Base-by-base conservation (phyloP, 805 yeast species). In the Hanseniaspora nectarophila region DNA sequence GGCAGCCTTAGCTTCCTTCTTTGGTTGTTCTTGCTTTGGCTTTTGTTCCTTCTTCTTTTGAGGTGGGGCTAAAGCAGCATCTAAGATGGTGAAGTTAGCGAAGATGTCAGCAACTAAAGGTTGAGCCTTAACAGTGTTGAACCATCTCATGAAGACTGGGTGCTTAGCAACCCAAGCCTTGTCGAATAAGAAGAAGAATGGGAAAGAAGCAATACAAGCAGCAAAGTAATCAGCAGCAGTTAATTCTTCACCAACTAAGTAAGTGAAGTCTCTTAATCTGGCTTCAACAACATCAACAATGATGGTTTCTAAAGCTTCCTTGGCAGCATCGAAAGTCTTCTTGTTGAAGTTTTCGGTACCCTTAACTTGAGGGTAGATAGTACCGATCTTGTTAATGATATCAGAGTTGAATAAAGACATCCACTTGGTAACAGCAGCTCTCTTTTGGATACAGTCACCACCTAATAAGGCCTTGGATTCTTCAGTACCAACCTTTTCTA, bases 311-410 rank as follows among this genome's bases (percentile, higher is more conserved):
- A 74, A 62, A 54, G 63, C 58, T 18, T 32, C 54, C 20, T 43
- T 50, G n/a, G 45, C 29, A 43, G 39, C 43, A 39, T 48, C 52
- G 20, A 34, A 76, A 46, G 56, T 62, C 54, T 80, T 82, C 78
- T 85, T 83, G 82, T 85, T 81, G 82, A 78, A 86, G 58, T 94
- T 89, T 51, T 58, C 66, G 50, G 63, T 68, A 62, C 95, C 95
- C 45, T 68, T 62, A 53, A 83, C 64, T 59, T 87, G 83, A 55
- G 66, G 64, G 69, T 85, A 77, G 58, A 77, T 76, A 35, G 57
- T 61, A 54, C 75, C 75, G 49, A 73, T 60, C 54, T 68, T 61
- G 44, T 70, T 61, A 58, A 82, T 64, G 54, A 83, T 59, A 60
- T 89, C 95, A 60, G 76, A 61, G 74, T 82, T 85, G 66, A 80